Base-by-base conservation (phyloP, 177 flowering plant species). In the Tripterygium wilfordii region DNA sequence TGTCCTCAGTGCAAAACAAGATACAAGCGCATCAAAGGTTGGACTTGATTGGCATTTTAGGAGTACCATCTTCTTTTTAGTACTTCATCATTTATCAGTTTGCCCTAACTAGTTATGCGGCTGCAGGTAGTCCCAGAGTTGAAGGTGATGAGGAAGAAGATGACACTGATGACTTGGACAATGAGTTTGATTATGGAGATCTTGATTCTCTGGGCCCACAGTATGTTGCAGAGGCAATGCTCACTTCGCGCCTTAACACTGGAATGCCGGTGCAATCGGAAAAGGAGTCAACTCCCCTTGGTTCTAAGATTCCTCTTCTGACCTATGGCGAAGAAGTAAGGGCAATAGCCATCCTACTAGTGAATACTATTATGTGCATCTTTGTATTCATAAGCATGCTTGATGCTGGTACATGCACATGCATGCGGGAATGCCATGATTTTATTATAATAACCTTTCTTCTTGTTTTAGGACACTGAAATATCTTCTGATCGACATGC, bases 1-100 rank as follows among this genome's bases (percentile, higher is more conserved):
- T 82, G 94, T 49, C 94, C 94, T 14, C 94, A 82, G 60, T 85
- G 94, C 71, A 85, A 85, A 65, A 85, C 89, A 47, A 64, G 88
- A 65, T 85, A 72, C 72, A 82, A 79, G 53, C 86, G 92, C 32
- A 61, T 82, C 23, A 82, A 76, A 59, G 88, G 88, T 82, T 53
- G 53, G 58, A 18, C 9, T 26, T 10, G 41, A 42, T 23, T 15
- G 5, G 33, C 7, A 28, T 35, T 27, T 21, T 38, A n/a, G n/a
- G n/a, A n/a, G n/a, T n/a, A n/a, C n/a, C n/a, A n/a, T n/a, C 24
- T 23, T 55, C 13, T 27, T 19, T 16, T 19, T n/a, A n/a, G n/a
- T n/a, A n/a, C n/a, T n/a, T n/a, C n/a, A n/a, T n/a, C 8, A 48
- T 30, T 28, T 15, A n/a, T 51, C 17, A 9, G 12, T 33, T 17